Evolutionary conservation across 1,139 yeast species (phyloP).

Genomic region (Yamadazyma triangularis): DNA sequence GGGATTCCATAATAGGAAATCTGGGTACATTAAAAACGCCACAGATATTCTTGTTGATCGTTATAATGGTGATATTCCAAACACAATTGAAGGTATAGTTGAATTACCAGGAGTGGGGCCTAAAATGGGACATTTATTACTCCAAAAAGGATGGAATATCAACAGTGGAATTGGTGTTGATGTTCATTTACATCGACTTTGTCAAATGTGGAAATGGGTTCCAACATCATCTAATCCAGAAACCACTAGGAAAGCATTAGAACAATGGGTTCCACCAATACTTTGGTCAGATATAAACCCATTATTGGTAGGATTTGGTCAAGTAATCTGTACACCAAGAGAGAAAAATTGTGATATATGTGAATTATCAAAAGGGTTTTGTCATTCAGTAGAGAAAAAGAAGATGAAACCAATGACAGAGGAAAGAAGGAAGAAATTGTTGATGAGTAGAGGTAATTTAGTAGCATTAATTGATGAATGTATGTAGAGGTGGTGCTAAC

Average conservation of each 20-base stretch:
- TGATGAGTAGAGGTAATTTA: slow-evolving; percentile 33
- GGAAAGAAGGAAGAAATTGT: slow-evolving; percentile 28
- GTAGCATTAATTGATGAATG: slow-evolving; percentile 8
- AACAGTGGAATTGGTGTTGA: slow-evolving; percentile 89
- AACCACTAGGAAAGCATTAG: slow-evolving; percentile 61
- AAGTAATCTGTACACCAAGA: slow-evolving; percentile 74
- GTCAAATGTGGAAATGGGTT: slow-evolving; percentile 83
- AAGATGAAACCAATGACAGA: slow-evolving; percentile 28
- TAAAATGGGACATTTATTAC: slow-evolving; percentile 81
- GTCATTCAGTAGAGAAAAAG: slow-evolving; percentile 48
- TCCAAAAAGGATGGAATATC: slow-evolving; percentile 79
- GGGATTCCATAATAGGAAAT: slow-evolving; percentile 83
- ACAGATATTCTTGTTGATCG: slow-evolving; percentile 48
- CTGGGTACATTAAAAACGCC: slow-evolving; percentile 62
- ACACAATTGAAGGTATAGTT: slow-evolving; percentile 60
- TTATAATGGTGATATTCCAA: slow-evolving; percentile 65
- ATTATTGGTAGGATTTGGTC: slow-evolving; percentile 88
- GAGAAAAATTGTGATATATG: slow-evolving; percentile 76
- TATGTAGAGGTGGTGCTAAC: too few species aligned
- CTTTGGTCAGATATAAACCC: slow-evolving; percentile 87
- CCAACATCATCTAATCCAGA: slow-evolving; percentile 62
- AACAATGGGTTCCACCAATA: slow-evolving; percentile 68
- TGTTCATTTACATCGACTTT: slow-evolving; percentile 81
- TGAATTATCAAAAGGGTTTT: slow-evolving; percentile 46
- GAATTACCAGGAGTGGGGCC: slow-evolving; percentile 93